These are phyloP conservation scores for Alternaria gaisen DNA, from an alignment of 2,329 filamentous ascomycete species.

Conservation along the genomic window DNA sequence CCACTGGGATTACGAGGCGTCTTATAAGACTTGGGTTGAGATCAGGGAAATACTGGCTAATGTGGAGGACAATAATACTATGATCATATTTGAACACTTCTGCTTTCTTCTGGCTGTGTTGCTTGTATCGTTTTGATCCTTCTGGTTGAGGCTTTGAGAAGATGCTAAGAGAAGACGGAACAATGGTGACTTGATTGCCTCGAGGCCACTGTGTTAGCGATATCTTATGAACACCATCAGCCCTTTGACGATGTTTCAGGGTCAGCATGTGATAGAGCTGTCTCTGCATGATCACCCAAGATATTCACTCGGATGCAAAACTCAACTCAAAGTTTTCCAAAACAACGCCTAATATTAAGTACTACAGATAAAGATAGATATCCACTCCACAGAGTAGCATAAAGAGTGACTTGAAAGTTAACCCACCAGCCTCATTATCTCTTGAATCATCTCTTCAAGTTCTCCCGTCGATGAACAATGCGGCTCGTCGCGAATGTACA, in stretches of 20 bases:
- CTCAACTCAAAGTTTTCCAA: not conserved
- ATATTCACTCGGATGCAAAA: not conserved
- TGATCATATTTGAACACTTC: not conserved
- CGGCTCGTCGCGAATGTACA: not conserved
- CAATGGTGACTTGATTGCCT: not conserved
- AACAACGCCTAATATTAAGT: not conserved
- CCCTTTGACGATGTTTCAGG: rapidly evolving
- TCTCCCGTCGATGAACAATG: not conserved
- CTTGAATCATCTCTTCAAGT: not conserved
- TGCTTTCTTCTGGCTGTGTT: not conserved
- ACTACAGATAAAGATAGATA: not conserved
- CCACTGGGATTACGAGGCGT: conserved; percentile 7
- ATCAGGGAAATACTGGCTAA: not conserved
- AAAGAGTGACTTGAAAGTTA: not conserved
- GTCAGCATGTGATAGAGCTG: too few species aligned
- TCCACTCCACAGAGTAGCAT: not conserved
- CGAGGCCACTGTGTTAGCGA: rapidly evolving
- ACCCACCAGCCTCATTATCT: not conserved
- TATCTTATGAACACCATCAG: rapidly evolving
- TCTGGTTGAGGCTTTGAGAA: not conserved
- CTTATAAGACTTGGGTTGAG: not conserved
- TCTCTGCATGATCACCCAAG: not conserved
- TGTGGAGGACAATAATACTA: not conserved
- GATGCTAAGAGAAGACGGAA: not conserved
- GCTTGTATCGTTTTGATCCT: not conserved